Conservation (phyloP, 306 rosid genomes). For the Sphenostylis stenocarpa region DNA sequence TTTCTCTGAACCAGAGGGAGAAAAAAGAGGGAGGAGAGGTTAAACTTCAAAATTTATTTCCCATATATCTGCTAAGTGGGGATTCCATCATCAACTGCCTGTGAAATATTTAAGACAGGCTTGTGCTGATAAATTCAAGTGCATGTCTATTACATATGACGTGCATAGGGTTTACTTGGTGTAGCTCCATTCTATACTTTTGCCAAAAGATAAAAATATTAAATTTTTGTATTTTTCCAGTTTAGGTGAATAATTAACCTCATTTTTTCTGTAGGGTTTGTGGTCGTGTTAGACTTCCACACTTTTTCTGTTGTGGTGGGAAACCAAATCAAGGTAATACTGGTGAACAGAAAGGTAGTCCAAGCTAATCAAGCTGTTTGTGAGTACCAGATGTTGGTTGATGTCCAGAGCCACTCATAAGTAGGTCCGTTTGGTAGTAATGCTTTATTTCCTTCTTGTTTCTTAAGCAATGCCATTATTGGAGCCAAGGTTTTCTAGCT, state of each 20-base stretch:
- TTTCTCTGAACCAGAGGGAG: too few relatives aligned
- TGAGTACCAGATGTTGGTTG: slow-evolving; percentile 21
- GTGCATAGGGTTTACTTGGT: background rate
- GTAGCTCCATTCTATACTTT: background rate
- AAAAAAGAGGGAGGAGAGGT: too few relatives aligned
- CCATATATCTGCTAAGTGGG: background rate
- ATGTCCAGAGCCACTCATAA: slow-evolving; percentile 1
- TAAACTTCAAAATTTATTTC: background rate
- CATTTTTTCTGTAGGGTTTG: slow-evolving; percentile 34
- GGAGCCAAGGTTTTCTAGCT: background rate
- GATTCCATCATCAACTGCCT: background rate
- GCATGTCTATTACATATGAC: background rate
- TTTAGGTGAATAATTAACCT: slow-evolving; percentile 8
- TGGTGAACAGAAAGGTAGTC: slow-evolving; percentile 26
- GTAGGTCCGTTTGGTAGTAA: slow-evolving; percentile 15
- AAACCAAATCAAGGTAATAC: slow-evolving; percentile 18
- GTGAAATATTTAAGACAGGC: background rate
- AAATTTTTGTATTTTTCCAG: background rate
- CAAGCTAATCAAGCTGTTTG: slow-evolving; percentile 30
- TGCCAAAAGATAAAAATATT: background rate
- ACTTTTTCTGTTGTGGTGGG: slow-evolving; percentile 51
- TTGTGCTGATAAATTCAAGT: slow-evolving; percentile 5
- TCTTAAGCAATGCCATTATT: slow-evolving; percentile 13
- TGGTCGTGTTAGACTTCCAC: slow-evolving; percentile 52
- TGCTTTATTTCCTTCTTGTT: slow-evolving; percentile 30